Evolutionary conservation across 1,284 basidiomycete species (phyloP), one percentile per base, ranked within the genome.

Genomic region (Farysia itapuensis): DNA sequence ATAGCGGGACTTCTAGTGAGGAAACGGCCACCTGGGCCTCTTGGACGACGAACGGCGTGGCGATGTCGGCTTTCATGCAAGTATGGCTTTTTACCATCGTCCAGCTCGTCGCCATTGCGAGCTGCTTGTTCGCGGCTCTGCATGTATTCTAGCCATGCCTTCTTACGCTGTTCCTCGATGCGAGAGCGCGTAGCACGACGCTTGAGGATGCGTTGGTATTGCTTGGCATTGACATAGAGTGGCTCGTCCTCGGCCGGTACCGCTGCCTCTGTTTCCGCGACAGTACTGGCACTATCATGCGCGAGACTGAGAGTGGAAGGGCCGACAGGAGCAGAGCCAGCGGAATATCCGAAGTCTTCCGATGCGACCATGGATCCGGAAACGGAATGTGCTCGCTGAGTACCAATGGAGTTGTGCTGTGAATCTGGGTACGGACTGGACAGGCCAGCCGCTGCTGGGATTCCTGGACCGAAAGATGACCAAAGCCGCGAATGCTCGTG

Each of bases 11-110:
- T 35, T 8, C 34, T 16, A 22, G 59, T 57, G 18, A 97, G 84
- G 81, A 97, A 97, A 23, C 94, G 85, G 16, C 94, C 94, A 21
- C 95, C 94, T 28, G 94, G 93, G 1, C 94, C 94, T 56, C 95
- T 83, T 13, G 94, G 94, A 25, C 94, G 84, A 32, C 92, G 86
- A 86, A 97, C 95, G 13, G 94, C 94, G 79, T 98, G 95, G 65
- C 92, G 90, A 81, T 98, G 94, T 34, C 94, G 85, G 19, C 90
- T 94, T 77, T 97, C 93, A 70, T 97, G 93, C 20, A 96, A 84
- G 79, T 96, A 97, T 1, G 93, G 93, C 90, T 96, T 72, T 36
- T 58, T 67, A 24, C 56, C 47, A 30, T 70, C 65, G 26, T 70
- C 64, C 25, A 67, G 45, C 12, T 35, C 42, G 14, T 58, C 45